Evolutionary conservation across 2,329 filamentous ascomycete genomes (phyloP), one percentile per base, ranked within the genome.

Genomic region (Diaporthe nobilis): DNA sequence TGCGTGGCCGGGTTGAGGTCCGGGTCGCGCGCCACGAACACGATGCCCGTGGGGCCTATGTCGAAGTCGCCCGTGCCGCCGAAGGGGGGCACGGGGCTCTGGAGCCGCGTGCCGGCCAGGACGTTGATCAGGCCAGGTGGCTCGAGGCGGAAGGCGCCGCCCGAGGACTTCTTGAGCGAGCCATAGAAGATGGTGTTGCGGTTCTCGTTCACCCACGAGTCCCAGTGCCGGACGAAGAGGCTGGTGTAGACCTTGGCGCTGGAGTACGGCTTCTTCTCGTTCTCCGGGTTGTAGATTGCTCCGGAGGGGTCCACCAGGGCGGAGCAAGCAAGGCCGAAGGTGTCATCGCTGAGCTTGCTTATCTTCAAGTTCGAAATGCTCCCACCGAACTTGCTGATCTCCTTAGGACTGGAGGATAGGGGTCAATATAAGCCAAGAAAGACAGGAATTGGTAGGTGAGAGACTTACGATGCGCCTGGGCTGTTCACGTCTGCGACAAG

Each of bases 181-280:
- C 92, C 92, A 42, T 94, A 94, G 88, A 93, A 97, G 39, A 98
- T 88, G 3, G 93, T 90, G 80, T 92, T 93, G 77, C 89, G 91
- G 80, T 94, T 92, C 61, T 92, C 89, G 0, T 90, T 91, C 37
- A 92, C 87, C 85, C 93, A 97, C n/a, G 89, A 84, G 82, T 97
- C 94, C 95, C 95, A 97, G 81, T 97, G 94, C 20, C 95, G 90
- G 39, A 94, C 94, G 80, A 94, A 97, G 37, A 96, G 90, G 65
- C 90, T 91, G 28, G 91, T 91, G 83, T 97, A 97, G 31, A 95
- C 89, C 79, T 90, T 92, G 39, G 91, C 95, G 4, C 91, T 90
- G 28, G 92, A 92, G 34, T 87, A 84, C 2, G 90, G 86, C 80
- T 92, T 91, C 77, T 90, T 85, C 51, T 90, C 91, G 20, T 88